Evolutionary conservation across 352 stramenopile species (phyloP).

Genomic region (Phytophthora agathidicida): DNA sequence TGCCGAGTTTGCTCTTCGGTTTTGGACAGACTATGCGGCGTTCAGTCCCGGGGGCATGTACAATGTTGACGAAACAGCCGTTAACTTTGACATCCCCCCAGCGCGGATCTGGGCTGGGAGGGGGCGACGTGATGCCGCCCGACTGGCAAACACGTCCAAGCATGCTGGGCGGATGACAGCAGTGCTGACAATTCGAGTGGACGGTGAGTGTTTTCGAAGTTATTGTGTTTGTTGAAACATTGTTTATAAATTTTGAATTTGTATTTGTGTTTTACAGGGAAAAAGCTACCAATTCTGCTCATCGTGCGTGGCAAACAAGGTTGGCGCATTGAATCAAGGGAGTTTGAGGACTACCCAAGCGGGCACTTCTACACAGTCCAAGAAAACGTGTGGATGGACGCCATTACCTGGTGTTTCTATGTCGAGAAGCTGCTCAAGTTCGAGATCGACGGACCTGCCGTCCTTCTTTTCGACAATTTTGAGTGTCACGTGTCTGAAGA

Average conservation of each 20-base stretch:
- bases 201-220: slow-evolving; percentile 3
- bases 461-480: slow-evolving; percentile 10
- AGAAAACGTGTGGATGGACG: slow-evolving; percentile 8
- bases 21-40: not conserved
- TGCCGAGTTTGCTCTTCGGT: not conserved
- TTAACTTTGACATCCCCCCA: slow-evolving; percentile 7
- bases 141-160: not conserved
- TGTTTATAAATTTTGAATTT: not conserved
- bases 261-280: not conserved
- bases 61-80: slow-evolving; percentile 9
- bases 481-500: slow-evolving; percentile 1
- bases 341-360: not conserved
- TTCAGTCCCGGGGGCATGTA: not conserved
- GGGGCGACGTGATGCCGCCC: not conserved
- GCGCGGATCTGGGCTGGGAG: not conserved
- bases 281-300: slow-evolving; percentile 1
- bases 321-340: not conserved
- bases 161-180: not conserved
- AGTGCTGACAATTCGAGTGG: not conserved
- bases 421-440: slow-evolving; percentile 1
- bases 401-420: not conserved
- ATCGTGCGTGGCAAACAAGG: not conserved
- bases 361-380: not conserved
- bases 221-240: no score
- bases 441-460: not conserved